Conservation (phyloP, 768 basidiomycete species). For the Clitopilus passeckerianus region DNA sequence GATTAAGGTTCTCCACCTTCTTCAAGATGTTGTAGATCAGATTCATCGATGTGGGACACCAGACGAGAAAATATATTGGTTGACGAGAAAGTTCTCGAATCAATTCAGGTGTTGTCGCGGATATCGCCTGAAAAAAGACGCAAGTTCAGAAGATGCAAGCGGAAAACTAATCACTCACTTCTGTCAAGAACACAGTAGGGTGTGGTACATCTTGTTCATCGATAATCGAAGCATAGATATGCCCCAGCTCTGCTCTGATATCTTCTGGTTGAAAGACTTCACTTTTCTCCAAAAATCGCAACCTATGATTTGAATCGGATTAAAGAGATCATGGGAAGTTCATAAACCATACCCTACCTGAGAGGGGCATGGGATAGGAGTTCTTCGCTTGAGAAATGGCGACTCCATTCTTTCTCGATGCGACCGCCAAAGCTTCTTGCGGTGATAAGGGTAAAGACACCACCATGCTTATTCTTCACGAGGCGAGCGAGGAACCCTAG, state of each 20-base stretch:
- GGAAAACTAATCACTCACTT: not conserved
- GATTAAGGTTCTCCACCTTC: not conserved
- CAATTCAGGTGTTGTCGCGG: not conserved
- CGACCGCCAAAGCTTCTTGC: not conserved
- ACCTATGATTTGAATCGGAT: not conserved
- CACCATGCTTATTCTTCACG: not conserved
- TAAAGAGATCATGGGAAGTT: not conserved
- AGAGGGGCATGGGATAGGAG: not conserved
- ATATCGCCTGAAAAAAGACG: not conserved
- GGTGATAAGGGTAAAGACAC: not conserved
- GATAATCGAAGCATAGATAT: not conserved
- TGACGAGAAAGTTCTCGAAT: not conserved
- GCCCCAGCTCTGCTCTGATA: not conserved
- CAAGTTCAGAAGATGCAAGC: not conserved
- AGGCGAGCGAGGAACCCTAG: not conserved
- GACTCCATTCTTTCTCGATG: not conserved
- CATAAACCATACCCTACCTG: not conserved
- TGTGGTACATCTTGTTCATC: not conserved
- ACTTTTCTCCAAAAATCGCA: not conserved
- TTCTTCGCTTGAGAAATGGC: not conserved
- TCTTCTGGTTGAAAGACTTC: not conserved
- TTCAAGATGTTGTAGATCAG: not conserved
- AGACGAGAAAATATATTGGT: not conserved
- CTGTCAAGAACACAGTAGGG: not conserved
- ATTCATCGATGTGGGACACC: not conserved